phyloP scores from a whole-genome alignment of 1,139 yeast species.

The Blastobotrys apis region DNA sequence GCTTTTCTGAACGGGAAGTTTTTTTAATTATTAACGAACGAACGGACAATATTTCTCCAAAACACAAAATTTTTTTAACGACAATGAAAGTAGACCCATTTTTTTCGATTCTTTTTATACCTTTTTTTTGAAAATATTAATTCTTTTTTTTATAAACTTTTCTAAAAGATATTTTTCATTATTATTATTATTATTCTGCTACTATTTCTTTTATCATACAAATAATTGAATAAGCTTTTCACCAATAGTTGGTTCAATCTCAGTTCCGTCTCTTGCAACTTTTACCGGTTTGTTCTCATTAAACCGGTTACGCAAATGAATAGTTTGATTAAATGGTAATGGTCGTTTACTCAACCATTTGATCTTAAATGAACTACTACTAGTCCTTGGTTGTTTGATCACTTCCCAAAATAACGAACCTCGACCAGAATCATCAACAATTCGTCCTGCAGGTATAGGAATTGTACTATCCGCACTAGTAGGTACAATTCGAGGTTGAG shows the following conservation, averaged over 20 bases:
- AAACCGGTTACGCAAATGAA: slow-evolving; percentile 34
- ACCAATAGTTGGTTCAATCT: slow-evolving; percentile 37
- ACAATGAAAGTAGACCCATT: slow-evolving; percentile 2
- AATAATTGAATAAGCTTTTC: slow-evolving; percentile 31
- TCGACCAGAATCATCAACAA: slow-evolving; percentile 38
- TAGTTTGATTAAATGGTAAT: slow-evolving; percentile 34
- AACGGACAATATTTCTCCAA: too few species aligned
- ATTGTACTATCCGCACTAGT: slow-evolving; percentile 25
- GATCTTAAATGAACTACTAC: slow-evolving; percentile 32
- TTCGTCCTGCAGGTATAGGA: slow-evolving; percentile 37
- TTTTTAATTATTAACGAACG: neutral
- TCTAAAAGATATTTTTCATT: too few species aligned
- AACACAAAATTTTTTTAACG: slow-evolving; percentile 1
- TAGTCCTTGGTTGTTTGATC: neutral
- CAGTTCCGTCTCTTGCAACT: slow-evolving; percentile 42
- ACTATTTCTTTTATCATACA: neutral
- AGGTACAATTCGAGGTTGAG: slow-evolving; percentile 20
- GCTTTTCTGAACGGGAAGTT: neutral
- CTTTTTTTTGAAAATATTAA: slow-evolving; percentile 2
- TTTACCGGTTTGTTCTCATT: slow-evolving; percentile 38
- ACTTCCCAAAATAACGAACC: slow-evolving; percentile 42
- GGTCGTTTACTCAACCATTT: slow-evolving; percentile 34
- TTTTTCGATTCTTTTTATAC: slow-evolving; percentile 1
- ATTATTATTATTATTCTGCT: too few species aligned
- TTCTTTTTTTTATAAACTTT: neutral